Percentiles rank a stretch among this genome's conserved stretches.
Evolutionary conservation across 495 filamentous ascomycete genomes (phyloP).

Genomic region (Cetradonia linearis): DNA sequence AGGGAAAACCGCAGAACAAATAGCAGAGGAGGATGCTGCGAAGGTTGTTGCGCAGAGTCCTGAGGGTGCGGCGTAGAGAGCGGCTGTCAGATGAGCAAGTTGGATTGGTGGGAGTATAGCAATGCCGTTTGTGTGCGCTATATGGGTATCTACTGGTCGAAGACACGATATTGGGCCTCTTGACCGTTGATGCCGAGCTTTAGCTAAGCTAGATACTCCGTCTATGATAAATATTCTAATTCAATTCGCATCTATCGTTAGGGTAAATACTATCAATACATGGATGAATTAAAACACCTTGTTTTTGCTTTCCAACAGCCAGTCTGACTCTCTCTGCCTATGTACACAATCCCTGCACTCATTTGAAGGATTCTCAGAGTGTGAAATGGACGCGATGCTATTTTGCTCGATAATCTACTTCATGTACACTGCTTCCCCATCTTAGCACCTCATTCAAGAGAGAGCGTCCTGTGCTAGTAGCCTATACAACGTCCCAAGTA

Average conservation of each 20-base stretch:
- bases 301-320: too few species aligned
- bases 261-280: background rate
- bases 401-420: too few species aligned
- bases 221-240: background rate
- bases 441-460: too few species aligned
- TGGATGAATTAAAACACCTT: background rate
- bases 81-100: constrained; percentile 11
- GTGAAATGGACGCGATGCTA: too few species aligned
- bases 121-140: too few species aligned
- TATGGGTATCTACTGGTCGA: background rate
- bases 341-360: too few species aligned
- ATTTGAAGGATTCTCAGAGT: too few species aligned
- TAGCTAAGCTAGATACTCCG: background rate
- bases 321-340: too few species aligned
- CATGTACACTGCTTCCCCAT: too few species aligned
- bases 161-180: background rate
- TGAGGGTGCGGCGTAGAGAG: constrained; percentile 34
- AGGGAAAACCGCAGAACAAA: constrained; percentile 32
- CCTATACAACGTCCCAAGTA: too few species aligned
- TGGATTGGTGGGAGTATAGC: background rate
- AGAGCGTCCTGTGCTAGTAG: too few species aligned
- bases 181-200: background rate
- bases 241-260: background rate
- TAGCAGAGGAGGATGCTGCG: constrained; percentile 35
- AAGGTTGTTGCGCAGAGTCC: constrained; percentile 38